Evolutionary conservation across 2,329 filamentous ascomycete genomes (phyloP), one percentile per base, ranked within the genome.

Genomic region (Orbilia ellipsospora): DNA sequence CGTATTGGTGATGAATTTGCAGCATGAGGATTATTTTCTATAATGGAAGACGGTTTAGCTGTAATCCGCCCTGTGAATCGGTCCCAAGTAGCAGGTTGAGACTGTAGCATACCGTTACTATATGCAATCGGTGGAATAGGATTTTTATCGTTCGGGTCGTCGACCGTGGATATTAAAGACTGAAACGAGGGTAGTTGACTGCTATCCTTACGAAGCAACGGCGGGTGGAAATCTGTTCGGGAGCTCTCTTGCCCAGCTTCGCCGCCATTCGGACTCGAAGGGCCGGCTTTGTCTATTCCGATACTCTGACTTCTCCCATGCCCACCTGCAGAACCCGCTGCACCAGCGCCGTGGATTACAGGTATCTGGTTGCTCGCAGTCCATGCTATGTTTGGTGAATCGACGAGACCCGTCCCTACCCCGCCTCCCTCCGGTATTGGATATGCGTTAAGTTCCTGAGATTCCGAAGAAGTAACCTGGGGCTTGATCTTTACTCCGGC

Each of bases 101-200:
- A 36, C 31, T 10, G 31, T 10, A 36, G 20, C 60, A 44, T 63
- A 75, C 72, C 72, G 31, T 51, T 61, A 44, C 18, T 64, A 44
- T 48, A 75, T 44, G 64, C 26, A 20, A 75, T 75, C 12, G 72
- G 72, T 12, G 62, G 72, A 23, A 69, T 69, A 8, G 52, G 64
- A 15, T 75, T 64, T 42, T 64, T 55, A 48, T 75, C 72, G 50
- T 75, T 68, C n/a, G 72, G 72, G 36, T 75, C 64, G 44, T 75
- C 72, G 7, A 75, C 72, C 20, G 72, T 48, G 12, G 72, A 75
- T 42, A 75, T 75, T 31, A 75, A 52, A 50, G 57, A 68, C 44
- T 65, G 68, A 52, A 75, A 75, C 8, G 64, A 63, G 4, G 72
- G 72, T 31, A 75, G 55, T 18, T 51, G 56, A 31, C 64, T 62